phyloP scores from a whole-genome alignment of 2,329 filamentous ascomycete species.

The Leptographium wingfieldii region DNA sequence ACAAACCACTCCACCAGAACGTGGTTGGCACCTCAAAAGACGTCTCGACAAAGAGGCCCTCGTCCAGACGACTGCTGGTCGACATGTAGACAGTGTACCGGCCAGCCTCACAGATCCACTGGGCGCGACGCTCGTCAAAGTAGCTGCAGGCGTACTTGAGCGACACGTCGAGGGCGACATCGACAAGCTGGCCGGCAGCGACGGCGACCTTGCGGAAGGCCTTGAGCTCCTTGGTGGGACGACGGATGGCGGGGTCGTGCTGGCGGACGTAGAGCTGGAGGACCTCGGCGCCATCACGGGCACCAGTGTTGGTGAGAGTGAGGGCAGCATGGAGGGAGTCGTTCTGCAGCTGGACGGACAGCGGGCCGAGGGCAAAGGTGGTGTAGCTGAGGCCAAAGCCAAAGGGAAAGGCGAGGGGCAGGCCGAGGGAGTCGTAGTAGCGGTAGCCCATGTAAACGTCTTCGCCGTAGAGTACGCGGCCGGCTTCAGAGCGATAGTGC shows the following conservation, averaged over 20 bases:
- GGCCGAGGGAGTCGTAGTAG: slow-evolving; percentile 61
- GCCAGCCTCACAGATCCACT: slow-evolving; percentile 5
- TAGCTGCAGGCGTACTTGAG: slow-evolving; percentile 7
- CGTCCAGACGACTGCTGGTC: slow-evolving; percentile 6
- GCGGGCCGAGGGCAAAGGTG: slow-evolving; percentile 37
- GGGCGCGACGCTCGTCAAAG: slow-evolving; percentile 4
- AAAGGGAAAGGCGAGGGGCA: slow-evolving; percentile 60
- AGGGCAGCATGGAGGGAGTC: slow-evolving; percentile 30
- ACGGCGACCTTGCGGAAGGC: slow-evolving; percentile 44
- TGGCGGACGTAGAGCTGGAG: slow-evolving; percentile 37
- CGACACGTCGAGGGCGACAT: background rate
- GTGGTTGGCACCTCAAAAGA: background rate
- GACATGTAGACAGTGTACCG: slow-evolving; percentile 4
- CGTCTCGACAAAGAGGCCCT: background rate
- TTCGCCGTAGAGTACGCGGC: slow-evolving; percentile 64
- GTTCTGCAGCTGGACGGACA: background rate
- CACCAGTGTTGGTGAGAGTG: slow-evolving; percentile 32
- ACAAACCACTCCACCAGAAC: background rate
- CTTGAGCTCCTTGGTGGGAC: slow-evolving; percentile 39
- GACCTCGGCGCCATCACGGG: slow-evolving; percentile 37
- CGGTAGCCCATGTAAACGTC: slow-evolving; percentile 73
- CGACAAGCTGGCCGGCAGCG: background rate
- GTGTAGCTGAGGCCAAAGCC: slow-evolving; percentile 73
- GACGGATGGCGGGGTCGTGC: slow-evolving; percentile 20
- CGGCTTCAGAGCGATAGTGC: slow-evolving; percentile 59